Base-by-base conservation (phyloP, 345 rosid genomes). In the Chamaenerion angustifolium region DNA sequence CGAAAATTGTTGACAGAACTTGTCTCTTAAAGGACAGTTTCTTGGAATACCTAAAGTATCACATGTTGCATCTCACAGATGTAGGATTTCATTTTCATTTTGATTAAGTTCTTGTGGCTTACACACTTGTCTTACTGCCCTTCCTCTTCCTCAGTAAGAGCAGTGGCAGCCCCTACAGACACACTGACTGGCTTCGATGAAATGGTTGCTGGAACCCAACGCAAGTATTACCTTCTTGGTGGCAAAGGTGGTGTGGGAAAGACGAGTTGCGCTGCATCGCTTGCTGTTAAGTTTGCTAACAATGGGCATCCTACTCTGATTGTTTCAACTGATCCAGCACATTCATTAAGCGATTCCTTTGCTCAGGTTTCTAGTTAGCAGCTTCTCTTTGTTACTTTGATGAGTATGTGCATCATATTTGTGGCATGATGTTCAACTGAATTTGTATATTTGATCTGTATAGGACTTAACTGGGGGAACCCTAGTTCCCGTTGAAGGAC, bases 161-260 rank as follows among this genome's bases (percentile, higher is more conserved):
- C 95, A 45, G 90, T 87, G 64, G 90, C 83, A 60, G 80, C 82
- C 49, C 77, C 96, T 17, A 56, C 82, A n/a, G 96, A 84, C 73
- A 60, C 72, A 6, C 60, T 67, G 37, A 66, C 90, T 10, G 94
- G 81, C 37, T 92, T 92, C 63, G 93, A 84, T 46, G 96, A 87
- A 56, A 87, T 87, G 98, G 81, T 80, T 50, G 58, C 81, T 13
- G 93, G 88, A 23, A 87, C 85, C 15, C 65, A 70, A 62, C 71
- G 95, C n/a, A 87, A 87, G 82, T 92, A 82, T 71, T 92, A 84
- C 74, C 70, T 92, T 86, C 86, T 92, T 6, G 98, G 98, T 40
- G 96, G 98, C 16, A 92, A 92, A 69, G 96, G 98, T 56, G 98
- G 98, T 64, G 98, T 92, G 8, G 96, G 98, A 31, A 87, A 92